These are phyloP conservation scores for Gryganskiella cystojenkinii DNA, from an alignment of 192 early-diverging fungal genomes.

Conservation along the genomic window DNA sequence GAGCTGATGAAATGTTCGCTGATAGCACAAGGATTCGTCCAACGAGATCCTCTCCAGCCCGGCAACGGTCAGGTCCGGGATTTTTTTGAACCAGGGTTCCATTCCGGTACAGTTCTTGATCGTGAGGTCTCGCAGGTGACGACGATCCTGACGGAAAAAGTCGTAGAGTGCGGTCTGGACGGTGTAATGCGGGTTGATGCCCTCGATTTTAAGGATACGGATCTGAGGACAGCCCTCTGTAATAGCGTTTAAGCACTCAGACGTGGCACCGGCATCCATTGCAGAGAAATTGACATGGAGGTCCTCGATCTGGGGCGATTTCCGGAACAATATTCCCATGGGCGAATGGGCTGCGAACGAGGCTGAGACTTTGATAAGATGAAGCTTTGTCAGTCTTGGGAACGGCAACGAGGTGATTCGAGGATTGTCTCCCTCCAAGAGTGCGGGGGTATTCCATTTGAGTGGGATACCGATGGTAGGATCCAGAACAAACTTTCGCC, in stretches of 20 bases:
- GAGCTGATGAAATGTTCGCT: background rate
- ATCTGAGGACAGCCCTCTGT: constrained; percentile 10
- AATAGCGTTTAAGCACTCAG: constrained; percentile 17
- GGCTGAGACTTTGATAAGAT: background rate
- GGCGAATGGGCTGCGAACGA: too few relatives aligned
- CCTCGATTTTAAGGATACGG: background rate
- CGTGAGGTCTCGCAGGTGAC: background rate
- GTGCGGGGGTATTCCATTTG: background rate
- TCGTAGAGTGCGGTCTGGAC: background rate
- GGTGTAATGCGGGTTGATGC: background rate
- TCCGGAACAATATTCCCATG: constrained; percentile 9
- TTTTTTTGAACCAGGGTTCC: too few relatives aligned
- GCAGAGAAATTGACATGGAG: background rate
- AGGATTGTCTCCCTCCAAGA: too few relatives aligned
- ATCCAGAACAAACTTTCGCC: constrained; percentile 16
- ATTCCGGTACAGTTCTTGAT: background rate
- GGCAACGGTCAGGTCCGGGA: background rate
- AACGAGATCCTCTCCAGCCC: background rate
- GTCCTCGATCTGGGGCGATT: constrained; percentile 7
- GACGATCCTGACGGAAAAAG: constrained; percentile 19
- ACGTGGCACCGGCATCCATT: background rate
- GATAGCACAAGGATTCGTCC: background rate
- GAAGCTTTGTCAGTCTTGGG: background rate
- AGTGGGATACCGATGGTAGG: background rate
- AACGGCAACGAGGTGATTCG: background rate